A percentile compares a stretch with the other conserved stretches of the same genome.
Evolutionary conservation across 208 protist genomes (phyloP).

Genomic region (Trypanosoma cruzi): DNA sequence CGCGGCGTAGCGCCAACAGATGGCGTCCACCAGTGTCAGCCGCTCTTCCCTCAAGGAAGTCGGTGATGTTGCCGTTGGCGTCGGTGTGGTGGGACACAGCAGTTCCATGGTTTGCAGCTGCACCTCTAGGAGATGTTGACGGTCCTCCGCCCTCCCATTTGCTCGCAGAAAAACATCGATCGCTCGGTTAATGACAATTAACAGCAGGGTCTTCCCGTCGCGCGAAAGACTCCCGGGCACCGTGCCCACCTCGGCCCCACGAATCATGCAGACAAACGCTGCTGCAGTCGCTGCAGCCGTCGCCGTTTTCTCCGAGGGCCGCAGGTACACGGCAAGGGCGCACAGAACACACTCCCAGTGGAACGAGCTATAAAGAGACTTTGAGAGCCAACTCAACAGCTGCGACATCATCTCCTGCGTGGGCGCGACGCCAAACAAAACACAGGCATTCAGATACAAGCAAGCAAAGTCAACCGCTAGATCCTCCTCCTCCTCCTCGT

Average conservation of each 20-base stretch:
- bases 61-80: background rate
- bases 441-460: constrained; percentile 29
- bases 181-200: constrained; percentile 10
- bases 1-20: constrained; percentile 27
- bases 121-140: constrained; percentile 8
- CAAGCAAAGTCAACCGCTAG: constrained; percentile 30
- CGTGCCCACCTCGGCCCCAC: background rate
- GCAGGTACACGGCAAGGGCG: constrained; percentile 16
- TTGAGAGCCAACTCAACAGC: constrained; percentile 13
- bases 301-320: background rate
- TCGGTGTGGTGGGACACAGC: background rate
- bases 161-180: background rate
- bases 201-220: constrained; percentile 12
- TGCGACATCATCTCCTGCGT: constrained; percentile 21
- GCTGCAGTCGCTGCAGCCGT: background rate
- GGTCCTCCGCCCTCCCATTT: constrained; percentile 4
- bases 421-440: constrained; percentile 22
- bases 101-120: constrained; percentile 18
- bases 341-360: constrained; percentile 34
- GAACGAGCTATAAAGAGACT: constrained; percentile 17
- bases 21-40: constrained; percentile 14
- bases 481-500: constrained; percentile 20
- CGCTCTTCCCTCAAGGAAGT: constrained; percentile 7
- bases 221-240: constrained; percentile 17
- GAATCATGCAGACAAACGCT: constrained; percentile 21